Conservation (phyloP, 176 grass and related monocot species). For the Alopecurus myosuroides region DNA sequence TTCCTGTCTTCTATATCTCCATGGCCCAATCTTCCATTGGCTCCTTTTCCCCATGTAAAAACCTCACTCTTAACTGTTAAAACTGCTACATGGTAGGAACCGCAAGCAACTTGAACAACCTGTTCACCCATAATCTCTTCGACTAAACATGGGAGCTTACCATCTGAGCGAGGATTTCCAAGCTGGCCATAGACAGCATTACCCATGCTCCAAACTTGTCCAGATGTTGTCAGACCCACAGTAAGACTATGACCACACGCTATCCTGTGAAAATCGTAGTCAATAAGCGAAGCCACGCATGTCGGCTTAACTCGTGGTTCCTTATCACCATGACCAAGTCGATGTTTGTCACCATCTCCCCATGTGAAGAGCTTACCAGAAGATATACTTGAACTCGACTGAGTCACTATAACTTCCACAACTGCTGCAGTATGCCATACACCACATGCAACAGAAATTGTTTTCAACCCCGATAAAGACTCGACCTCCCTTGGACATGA, state of each 20-base stretch:
- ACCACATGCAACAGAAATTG: constrained; percentile 78
- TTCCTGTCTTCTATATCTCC: constrained; percentile 90
- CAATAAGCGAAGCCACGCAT: constrained; percentile 89
- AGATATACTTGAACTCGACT: constrained; percentile 59
- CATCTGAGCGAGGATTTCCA: constrained; percentile 85
- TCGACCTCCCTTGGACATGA: constrained; percentile 77
- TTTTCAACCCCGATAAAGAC: constrained; percentile 76
- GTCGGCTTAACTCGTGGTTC: constrained; percentile 88
- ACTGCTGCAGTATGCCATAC: constrained; percentile 94
- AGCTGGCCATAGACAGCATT: constrained; percentile 95
- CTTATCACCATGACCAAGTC: constrained; percentile 96
- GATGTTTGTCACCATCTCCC: constrained; percentile 97
- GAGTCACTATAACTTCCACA: constrained; percentile 83
- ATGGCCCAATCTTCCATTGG: constrained; percentile 92
- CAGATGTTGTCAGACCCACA: constrained; percentile 80
- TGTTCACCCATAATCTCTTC: constrained; percentile 68
- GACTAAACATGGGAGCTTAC: constrained; percentile 79
- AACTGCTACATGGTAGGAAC: constrained; percentile 96
- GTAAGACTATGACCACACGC: constrained; percentile 92
- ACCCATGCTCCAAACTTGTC: constrained; percentile 86
- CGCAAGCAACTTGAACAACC: constrained; percentile 76
- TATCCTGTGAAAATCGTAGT: constrained; percentile 82
- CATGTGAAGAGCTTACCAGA: constrained; percentile 96
- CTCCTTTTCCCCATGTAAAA: constrained; percentile 99
- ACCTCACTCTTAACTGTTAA: constrained; percentile 80